A percentile compares a stretch with the other conserved stretches of the same genome.
Conservation (phyloP, 1,139 yeast species). For the Candida glucosophila region DNA sequence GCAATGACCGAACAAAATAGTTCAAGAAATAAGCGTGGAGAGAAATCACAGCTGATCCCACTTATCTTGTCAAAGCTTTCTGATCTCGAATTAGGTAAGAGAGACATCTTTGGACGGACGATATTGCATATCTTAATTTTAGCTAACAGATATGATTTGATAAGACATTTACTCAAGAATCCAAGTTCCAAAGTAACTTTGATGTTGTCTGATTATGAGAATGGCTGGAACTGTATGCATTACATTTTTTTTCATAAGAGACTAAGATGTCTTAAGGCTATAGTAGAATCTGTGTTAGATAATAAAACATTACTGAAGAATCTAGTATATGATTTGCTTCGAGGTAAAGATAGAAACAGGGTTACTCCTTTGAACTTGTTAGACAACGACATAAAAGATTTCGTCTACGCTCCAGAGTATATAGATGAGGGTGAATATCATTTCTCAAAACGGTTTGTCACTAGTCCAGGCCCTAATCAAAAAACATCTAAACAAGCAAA, state of each 20-base stretch:
- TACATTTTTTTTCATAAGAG: constrained; percentile 54
- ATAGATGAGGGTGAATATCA: constrained; percentile 22
- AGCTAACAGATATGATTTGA: constrained; percentile 39
- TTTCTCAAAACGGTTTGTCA: constrained; percentile 21
- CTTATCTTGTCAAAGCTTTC: constrained; percentile 21
- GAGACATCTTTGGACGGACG: constrained; percentile 73
- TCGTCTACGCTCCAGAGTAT: constrained; percentile 38
- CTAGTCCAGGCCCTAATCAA: too few species aligned
- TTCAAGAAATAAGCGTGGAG: too few species aligned
- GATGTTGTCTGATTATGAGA: constrained; percentile 55
- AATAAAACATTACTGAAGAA: too few species aligned
- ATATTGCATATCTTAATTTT: constrained; percentile 52
- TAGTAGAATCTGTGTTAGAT: constrained; percentile 28
- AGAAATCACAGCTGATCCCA: constrained; percentile 5
- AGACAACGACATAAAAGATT: constrained; percentile 32
- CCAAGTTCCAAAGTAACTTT: constrained; percentile 30
- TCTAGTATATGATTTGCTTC: constrained; percentile 37
- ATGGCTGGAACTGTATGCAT: constrained; percentile 80
- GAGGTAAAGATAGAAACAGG: constrained; percentile 60
- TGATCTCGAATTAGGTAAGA: constrained; percentile 32
- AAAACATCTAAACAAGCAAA: not conserved
- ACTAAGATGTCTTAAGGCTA: constrained; percentile 43
- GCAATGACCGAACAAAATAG: too few species aligned
- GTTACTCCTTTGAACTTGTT: constrained; percentile 55
- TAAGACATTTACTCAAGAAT: constrained; percentile 40